phyloP scores from a whole-genome alignment of 352 stramenopile genomes.

The Elongisporangium prolatum region DNA sequence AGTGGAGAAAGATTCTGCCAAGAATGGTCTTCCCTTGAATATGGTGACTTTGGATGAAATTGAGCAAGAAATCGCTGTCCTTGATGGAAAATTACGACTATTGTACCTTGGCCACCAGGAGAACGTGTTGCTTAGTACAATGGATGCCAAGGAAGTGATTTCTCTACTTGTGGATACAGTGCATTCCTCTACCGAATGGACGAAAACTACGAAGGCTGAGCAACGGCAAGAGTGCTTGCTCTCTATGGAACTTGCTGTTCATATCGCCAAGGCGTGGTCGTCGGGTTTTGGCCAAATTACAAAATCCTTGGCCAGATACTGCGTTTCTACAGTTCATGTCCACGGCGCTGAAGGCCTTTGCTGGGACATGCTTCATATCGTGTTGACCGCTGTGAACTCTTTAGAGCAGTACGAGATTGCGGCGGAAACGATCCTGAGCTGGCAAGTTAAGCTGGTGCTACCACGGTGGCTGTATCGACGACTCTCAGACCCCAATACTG shows the following conservation, averaged over 20 bases:
- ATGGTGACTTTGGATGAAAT: conserved; percentile 67
- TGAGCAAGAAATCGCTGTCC: conserved; percentile 39
- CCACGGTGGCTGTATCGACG: conserved; percentile 51
- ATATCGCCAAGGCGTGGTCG: conserved; percentile 32
- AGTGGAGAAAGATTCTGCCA: conserved; percentile 2
- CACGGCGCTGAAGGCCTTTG: conserved; percentile 27
- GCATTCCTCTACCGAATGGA: conserved; percentile 15
- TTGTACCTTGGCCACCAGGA: conserved; percentile 45
- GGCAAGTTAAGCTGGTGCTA: conserved; percentile 59
- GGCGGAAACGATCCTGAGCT: conserved; percentile 48
- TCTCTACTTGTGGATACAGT: conserved; percentile 49
- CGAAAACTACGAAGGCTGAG: conserved; percentile 27
- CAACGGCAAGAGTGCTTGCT: conserved; percentile 37
- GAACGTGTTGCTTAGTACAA: conserved; percentile 49
- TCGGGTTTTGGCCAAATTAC: conserved; percentile 35
- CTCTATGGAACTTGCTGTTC: conserved; percentile 45
- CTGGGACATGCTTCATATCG: conserved; percentile 51
- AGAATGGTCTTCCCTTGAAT: conserved; percentile 25
- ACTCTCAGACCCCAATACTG: conserved; percentile 24
- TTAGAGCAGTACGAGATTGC: conserved; percentile 55
- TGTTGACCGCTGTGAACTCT: conserved; percentile 32
- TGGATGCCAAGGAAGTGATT: conserved; percentile 52
- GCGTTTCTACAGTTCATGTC: conserved; percentile 41
- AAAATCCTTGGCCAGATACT: conserved; percentile 64
- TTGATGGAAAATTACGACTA: conserved; percentile 64